Evolutionary conservation across 2,329 filamentous ascomycete species (phyloP).

Genomic region (Trichoderma sp.): DNA sequence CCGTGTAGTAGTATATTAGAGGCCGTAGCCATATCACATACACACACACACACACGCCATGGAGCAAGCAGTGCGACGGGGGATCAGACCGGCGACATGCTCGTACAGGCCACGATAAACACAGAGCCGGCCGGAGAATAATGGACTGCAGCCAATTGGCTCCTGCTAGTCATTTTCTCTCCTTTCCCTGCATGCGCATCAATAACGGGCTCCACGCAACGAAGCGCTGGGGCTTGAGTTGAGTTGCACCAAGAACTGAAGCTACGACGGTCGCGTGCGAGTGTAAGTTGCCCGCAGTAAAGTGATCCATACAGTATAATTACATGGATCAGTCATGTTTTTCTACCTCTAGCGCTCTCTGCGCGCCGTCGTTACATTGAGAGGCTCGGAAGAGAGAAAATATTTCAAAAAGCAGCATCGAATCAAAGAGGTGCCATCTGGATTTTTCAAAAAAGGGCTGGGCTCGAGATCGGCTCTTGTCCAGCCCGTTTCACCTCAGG

Average conservation of each 20-base stretch:
- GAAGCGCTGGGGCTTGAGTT: neutral
- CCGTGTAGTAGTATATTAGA: neutral
- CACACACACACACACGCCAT: neutral
- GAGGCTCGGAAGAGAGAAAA: neutral
- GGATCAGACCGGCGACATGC: neutral
- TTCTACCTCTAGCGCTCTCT: neutral
- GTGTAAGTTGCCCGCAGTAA: neutral
- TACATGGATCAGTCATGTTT: neutral
- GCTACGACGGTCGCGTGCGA: constrained; percentile 20
- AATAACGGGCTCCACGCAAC: neutral
- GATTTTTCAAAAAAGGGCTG: neutral
- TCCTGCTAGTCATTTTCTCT: neutral
- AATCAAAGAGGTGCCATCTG: neutral
- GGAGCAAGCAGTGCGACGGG: neutral
- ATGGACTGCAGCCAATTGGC: neutral
- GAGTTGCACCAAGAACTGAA: neutral
- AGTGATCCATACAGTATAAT: constrained; percentile 7
- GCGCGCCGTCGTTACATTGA: neutral
- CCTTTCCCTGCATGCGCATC: constrained; percentile 15
- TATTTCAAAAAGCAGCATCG: neutral
- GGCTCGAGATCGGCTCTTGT: neutral
- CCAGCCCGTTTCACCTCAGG: neutral
- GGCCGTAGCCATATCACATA: neutral
- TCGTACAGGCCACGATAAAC: neutral
- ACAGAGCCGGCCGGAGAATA: neutral